Base-by-base conservation (phyloP, 2,329 filamentous ascomycete species). In the Acrocalymma vagum region DNA sequence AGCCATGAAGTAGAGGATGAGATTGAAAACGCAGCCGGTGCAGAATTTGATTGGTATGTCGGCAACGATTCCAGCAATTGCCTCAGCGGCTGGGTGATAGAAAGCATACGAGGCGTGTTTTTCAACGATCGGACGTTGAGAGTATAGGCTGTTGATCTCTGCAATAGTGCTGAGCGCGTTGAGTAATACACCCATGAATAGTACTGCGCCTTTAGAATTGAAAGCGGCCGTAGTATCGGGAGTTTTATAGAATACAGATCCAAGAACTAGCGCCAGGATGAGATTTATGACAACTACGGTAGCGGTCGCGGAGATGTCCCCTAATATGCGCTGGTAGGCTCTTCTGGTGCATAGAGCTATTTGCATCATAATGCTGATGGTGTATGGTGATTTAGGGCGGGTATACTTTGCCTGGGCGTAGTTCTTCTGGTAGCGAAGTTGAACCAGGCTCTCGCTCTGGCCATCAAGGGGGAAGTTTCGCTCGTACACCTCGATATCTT, bases 71-170 rank as follows among this genome's bases (percentile, higher is more conserved):
- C 87, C 92, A 0, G 87, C 82, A 41, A 88, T 76, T 9, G 89
- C 88, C 75, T 95, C 90, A 9, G 89, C 85, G 6, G 85, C 88
- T 0, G 91, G 89, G 60, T 94, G 90, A 58, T 95, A 94, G 18
- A 95, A 78, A 14, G 89, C 89, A 58, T 95, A 94, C 18, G 95
- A 78, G 14, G 89, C 89, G 54, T 95, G 90, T 65, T 95, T 95
- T 62, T 95, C 89, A 44, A 95, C 88, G 55, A 95, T 94, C 2
- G 87, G 86, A 17, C 90, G 85, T 79, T 95, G 89, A 2, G 86
- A 80, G 60, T 91, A 95, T 3, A 95, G 35, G 18, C n/a, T 24
- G 16, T 37, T 45, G 46, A 58, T 58, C 29, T 85, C 82, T 0
- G 73, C 69, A 38, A 83, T 78, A 10, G 79, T 74, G 1, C 70